phyloP scores from a whole-genome alignment of 2,329 filamentous ascomycete genomes.

The Neonectria magnoliae region DNA sequence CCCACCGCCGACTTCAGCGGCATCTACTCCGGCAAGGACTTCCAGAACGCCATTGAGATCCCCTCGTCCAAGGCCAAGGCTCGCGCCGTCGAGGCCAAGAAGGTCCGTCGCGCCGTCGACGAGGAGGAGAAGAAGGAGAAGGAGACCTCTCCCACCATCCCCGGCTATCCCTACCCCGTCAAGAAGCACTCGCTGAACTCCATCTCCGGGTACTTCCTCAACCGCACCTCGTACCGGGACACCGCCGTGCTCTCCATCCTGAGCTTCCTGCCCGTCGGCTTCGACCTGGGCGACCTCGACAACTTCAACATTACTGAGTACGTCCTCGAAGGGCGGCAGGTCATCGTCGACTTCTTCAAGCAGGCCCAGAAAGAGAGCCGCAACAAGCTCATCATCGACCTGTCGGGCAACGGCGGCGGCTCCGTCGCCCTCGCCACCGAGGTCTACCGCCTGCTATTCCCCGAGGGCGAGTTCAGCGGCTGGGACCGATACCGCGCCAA shows the following conservation, averaged over 20 bases:
- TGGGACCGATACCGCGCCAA: conserved; percentile 39
- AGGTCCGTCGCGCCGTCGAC: conserved; percentile 23
- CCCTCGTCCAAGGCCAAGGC: conserved; percentile 18
- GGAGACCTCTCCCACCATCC: background rate
- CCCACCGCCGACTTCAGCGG: conserved; percentile 30
- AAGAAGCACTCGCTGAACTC: conserved; percentile 27
- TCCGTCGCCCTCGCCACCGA: conserved; percentile 32
- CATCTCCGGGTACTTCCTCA: conserved; percentile 35
- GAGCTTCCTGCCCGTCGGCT: conserved; percentile 36
- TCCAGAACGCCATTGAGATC: conserved; percentile 34
- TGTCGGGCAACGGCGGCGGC: conserved; percentile 38
- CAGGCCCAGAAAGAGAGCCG: conserved; percentile 31
- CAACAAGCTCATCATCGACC: conserved; percentile 40
- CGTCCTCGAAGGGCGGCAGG: conserved; percentile 31
- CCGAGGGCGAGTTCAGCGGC: conserved; percentile 29
- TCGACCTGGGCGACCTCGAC: background rate
- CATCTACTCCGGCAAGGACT: conserved; percentile 36
- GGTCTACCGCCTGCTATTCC: conserved; percentile 38
- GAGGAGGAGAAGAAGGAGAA: background rate
- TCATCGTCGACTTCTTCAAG: conserved; percentile 34
- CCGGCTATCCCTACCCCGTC: conserved; percentile 32
- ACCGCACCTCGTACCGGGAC: conserved; percentile 30
- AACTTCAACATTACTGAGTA: conserved; percentile 24
- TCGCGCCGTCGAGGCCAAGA: background rate
- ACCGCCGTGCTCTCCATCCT: conserved; percentile 38